Evolutionary conservation across 805 yeast species (phyloP).

Genomic region (Metschnikowia aberdeeniae): DNA sequence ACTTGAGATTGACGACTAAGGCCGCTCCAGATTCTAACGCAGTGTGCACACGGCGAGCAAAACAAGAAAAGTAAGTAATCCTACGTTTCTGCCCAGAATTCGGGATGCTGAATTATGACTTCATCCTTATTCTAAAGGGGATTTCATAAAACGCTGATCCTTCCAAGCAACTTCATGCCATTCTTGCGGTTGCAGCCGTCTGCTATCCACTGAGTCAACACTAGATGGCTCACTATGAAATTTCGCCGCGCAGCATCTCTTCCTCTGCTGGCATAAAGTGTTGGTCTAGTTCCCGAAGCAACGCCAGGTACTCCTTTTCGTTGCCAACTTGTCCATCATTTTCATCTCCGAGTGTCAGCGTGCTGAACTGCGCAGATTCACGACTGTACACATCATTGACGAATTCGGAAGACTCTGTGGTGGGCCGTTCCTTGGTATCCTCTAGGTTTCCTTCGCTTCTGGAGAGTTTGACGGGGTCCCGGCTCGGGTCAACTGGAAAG

Average conservation of each 20-base stretch:
- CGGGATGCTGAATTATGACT: too few species aligned
- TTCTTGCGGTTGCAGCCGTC: too few species aligned
- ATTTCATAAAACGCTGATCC: too few species aligned
- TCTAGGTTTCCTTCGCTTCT: neutral
- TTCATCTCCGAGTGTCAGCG: neutral
- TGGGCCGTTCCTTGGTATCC: neutral
- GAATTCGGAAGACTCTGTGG: neutral
- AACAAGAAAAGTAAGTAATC: too few species aligned
- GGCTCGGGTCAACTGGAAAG: neutral
- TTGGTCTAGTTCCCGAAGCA: neutral
- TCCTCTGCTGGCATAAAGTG: neutral
- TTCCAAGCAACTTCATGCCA: too few species aligned
- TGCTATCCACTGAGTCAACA: too few species aligned
- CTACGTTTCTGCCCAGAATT: too few species aligned
- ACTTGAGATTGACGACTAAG: neutral
- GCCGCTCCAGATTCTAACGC: neutral
- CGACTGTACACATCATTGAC: slow-evolving; percentile 2
- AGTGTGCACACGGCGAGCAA: neutral
- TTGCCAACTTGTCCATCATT: neutral
- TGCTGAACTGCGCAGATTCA: neutral
- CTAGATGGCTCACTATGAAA: too few species aligned
- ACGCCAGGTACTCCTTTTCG: neutral
- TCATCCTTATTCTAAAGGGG: too few species aligned
- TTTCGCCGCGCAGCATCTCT: neutral
- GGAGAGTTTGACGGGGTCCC: too few species aligned